These are phyloP conservation scores for Acidomyces sp. DNA, from an alignment of 495 filamentous ascomycete species.

Conservation along the genomic window DNA sequence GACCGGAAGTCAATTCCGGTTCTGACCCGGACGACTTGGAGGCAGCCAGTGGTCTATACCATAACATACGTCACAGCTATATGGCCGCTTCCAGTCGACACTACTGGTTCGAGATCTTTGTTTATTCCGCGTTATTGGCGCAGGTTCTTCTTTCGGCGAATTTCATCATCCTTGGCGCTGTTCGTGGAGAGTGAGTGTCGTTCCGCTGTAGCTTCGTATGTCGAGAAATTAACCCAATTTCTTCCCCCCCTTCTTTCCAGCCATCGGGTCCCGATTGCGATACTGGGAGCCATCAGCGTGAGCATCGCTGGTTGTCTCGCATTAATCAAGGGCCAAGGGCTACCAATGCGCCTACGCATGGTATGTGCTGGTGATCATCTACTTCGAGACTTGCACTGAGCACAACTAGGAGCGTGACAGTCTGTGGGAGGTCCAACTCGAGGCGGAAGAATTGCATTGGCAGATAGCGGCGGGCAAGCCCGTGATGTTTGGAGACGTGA, in stretches of 20 bases:
- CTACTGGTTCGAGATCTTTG: conserved; percentile 2
- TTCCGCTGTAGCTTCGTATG: too few species aligned
- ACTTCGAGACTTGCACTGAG: background rate
- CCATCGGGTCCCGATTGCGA: conserved; percentile 2
- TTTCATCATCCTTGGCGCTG: conserved; percentile 5
- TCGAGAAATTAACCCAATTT: too few species aligned
- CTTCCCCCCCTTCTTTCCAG: background rate
- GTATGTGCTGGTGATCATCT: background rate
- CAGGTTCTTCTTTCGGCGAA: conserved; percentile 5
- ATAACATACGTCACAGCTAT: conserved; percentile 1
- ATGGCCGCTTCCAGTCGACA: background rate
- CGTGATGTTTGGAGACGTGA: conserved; percentile 3
- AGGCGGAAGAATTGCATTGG: conserved; percentile 7
- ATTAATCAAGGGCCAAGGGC: conserved; percentile 4
- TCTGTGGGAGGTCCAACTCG: conserved; percentile 6
- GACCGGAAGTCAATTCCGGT: background rate
- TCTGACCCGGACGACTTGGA: background rate
- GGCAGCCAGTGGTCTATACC: conserved; percentile 2
- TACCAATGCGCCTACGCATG: conserved; percentile 8
- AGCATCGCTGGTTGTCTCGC: conserved; percentile 2
- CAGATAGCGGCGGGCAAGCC: conserved; percentile 4
- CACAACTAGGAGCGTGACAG: conserved; percentile 2
- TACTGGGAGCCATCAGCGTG: conserved; percentile 3
- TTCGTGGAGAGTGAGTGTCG: conserved; percentile 5
- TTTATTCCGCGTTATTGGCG: background rate